Evolutionary conservation across 2,329 filamentous ascomycete genomes (phyloP).

Genomic region (Penicillium paneum): DNA sequence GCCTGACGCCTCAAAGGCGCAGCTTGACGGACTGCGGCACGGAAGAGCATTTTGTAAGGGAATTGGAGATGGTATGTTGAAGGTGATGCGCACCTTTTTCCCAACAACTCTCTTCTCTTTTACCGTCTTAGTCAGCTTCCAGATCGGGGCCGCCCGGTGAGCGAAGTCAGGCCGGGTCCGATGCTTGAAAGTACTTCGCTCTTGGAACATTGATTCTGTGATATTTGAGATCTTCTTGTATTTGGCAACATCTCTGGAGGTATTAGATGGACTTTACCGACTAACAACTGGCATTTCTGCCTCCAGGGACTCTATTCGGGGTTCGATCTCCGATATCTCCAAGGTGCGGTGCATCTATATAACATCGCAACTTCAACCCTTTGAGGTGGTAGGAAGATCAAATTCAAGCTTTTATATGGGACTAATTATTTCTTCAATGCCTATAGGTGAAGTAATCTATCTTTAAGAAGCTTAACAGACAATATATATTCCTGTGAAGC

Average conservation of each 20-base stretch:
- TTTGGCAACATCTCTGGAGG: background rate
- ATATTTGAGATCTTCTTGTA: background rate
- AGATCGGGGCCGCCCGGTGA: conserved; percentile 33
- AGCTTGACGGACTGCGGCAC: conserved; percentile 61
- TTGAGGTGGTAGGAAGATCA: background rate
- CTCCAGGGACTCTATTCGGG: background rate
- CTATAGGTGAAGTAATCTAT: background rate
- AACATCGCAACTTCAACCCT: background rate
- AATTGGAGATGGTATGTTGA: conserved; percentile 28
- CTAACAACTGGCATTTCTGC: background rate
- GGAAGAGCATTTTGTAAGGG: conserved; percentile 63
- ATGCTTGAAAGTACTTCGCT: background rate
- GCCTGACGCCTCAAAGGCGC: conserved; percentile 55
- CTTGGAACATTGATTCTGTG: background rate
- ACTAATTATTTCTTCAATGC: background rate
- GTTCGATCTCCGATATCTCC: background rate
- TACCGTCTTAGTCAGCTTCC: conserved; percentile 31
- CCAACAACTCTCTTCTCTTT: conserved; percentile 25
- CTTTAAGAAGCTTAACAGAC: background rate
- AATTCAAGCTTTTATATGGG: background rate
- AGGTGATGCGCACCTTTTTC: conserved; percentile 12
- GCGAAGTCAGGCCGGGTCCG: conserved; percentile 5
- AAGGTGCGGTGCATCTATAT: background rate
- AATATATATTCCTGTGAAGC: background rate
- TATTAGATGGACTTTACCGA: background rate